Evolutionary conservation across 345 rosid genomes (phyloP), one percentile per base, ranked within the genome.

Genomic region (Isatis tinctoria): DNA sequence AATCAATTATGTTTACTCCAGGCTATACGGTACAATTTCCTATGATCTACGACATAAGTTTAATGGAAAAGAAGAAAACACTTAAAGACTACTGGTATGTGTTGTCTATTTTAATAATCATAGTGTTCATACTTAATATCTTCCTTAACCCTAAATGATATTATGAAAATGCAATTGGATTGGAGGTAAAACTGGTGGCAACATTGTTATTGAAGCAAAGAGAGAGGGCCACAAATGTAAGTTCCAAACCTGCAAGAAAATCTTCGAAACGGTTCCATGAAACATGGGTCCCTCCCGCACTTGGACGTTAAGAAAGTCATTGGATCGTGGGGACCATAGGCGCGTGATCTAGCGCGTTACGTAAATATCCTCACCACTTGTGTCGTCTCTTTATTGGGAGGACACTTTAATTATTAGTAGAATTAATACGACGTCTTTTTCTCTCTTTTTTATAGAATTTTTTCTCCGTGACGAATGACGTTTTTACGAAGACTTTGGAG

Each of bases 271-370:
- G 73, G 68, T 74, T 74, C 73, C 64, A 52, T 52, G 56, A 60
- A 60, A 75, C 63, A 68, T 35, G 75, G 74, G 75, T 69, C 75
- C 71, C 75, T 45, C 54, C 39, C 6, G 69, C 47, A 75, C 65
- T 69, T 62, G 35, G 65, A 62, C 14, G 60, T 69, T 69, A 76
- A 63, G 80, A 76, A 76, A 76, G 80, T 76, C 71, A 64, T 64
- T 70, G 60, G 66, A 36, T 16, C 32, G 53, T 70, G 7, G 70
- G 75, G 51, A 4, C 61, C 67, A 70, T 45, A 10, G 10, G 80
- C 80, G 80, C 75, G 69, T 75, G 64, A 4, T 2, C 16, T 58
- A 36, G 72, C 60, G 69, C 74, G 45, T 68, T 61, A 68, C 63
- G 56, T 74, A 27, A 36, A 47, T 57, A 65, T 47, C 5, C 53